Evolutionary conservation across 805 yeast species (phyloP), one percentile per base, ranked within the genome.

Genomic region (Candida pseudoglaebosa): DNA sequence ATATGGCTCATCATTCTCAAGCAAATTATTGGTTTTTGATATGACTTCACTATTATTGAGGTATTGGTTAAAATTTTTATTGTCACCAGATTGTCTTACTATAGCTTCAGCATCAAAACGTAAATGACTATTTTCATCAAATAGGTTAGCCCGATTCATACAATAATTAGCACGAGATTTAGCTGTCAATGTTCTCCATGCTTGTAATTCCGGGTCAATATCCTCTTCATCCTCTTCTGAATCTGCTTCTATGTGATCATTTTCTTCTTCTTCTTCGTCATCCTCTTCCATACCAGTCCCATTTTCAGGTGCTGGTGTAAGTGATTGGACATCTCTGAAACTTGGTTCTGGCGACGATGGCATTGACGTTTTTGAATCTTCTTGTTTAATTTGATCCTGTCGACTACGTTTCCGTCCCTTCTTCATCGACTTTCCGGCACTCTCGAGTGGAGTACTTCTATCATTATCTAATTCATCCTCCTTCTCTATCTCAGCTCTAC

Each of bases 151-250:
- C 48, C 98, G 73, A 40, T 74, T 71, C 18, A 78, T 61, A 52
- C 95, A 82, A 44, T 85, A 75, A 37, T 83, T 81, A 12, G 91
- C 87, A 41, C 96, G 66, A 0, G 84, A 75, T 44, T 82, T 82
- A 0, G 95, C 84, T 0, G 93, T 88, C 28, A 82, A 61, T n/a
- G 77, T 76, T 49, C 84, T 82, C 97, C 97, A 90, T 1, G 86
- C 78, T 38, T 83, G 83, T 33, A 80, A 62, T 50, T 89, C 96
- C 24, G 84, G 71, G 53, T 86, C 95, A 40, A 76, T 75, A 40
- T 80, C 85, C 36, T 78, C 82, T 38, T 78, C 84, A 18, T 73
- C 73, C 14, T 70, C 75, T 18, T 68, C 65, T 10, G 59, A 64
- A 21, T 52, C 61, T 9, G 50, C 59, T 3, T 53, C 60, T 13